phyloP scores from a whole-genome alignment of 176 grass and related monocot species.

The Oropetium thomaeum region DNA sequence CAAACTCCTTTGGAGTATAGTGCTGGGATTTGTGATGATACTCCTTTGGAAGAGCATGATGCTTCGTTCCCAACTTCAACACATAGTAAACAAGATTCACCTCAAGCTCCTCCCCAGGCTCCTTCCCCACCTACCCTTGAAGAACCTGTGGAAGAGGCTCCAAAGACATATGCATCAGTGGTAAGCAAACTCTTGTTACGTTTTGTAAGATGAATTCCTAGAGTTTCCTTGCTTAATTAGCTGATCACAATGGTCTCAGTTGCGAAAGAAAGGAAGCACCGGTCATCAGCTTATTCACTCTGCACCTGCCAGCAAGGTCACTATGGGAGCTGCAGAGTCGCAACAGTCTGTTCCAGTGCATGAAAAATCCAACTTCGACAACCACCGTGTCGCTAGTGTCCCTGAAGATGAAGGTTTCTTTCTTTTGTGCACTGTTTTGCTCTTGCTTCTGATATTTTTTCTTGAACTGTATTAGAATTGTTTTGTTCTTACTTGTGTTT shows the following conservation, averaged over 20 bases:
- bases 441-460: slow-evolving; percentile 12
- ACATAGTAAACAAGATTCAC: slow-evolving; percentile 38
- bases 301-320: slow-evolving; percentile 32
- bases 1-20: slow-evolving; percentile 44
- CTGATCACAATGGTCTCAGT: slow-evolving; percentile 32
- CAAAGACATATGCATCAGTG: slow-evolving; percentile 75
- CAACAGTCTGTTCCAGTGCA: slow-evolving; percentile 26
- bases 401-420: slow-evolving; percentile 62
- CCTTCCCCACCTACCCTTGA: slow-evolving; percentile 11
- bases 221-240: slow-evolving; percentile 1
- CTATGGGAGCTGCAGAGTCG: slow-evolving; percentile 7
- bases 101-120: slow-evolving; percentile 17
- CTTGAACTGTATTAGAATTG: neutral
- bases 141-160: slow-evolving; percentile 38
- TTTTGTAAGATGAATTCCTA: slow-evolving; percentile 5
- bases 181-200: slow-evolving; percentile 24
- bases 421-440: neutral
- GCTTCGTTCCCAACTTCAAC: slow-evolving; percentile 12
- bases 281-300: slow-evolving; percentile 12
- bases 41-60: slow-evolving; percentile 39
- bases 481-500: neutral
- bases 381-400: slow-evolving; percentile 11
- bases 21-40: slow-evolving; percentile 17
- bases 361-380: slow-evolving; percentile 47
- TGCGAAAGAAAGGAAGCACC: slow-evolving; percentile 48